Percentiles rank a stretch among this genome's conserved stretches.
phyloP scores from a whole-genome alignment of 805 yeast species.

The Suhomyces canberraensis region DNA sequence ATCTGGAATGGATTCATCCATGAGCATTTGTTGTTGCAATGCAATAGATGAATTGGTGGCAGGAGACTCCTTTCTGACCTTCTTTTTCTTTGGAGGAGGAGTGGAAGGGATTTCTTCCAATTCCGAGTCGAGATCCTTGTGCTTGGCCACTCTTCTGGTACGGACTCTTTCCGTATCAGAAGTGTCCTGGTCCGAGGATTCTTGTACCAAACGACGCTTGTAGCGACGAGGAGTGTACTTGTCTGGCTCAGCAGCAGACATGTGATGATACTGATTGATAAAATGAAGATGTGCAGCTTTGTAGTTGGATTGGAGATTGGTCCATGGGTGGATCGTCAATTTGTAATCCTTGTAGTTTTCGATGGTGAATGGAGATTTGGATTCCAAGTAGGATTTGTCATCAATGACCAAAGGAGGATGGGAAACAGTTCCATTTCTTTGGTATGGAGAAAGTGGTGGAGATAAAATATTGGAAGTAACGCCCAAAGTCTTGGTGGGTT shows the following conservation, averaged over 20 bases:
- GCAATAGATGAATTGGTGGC: constrained; percentile 29
- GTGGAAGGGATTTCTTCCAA: constrained; percentile 19
- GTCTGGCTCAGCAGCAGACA: constrained; percentile 9
- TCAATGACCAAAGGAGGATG: constrained; percentile 7
- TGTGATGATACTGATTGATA: constrained; percentile 47
- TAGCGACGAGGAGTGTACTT: constrained; percentile 9
- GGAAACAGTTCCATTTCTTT: constrained; percentile 4
- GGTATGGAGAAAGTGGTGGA: constrained; percentile 27
- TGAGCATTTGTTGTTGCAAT: constrained; percentile 45
- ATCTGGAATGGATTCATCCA: constrained; percentile 74
- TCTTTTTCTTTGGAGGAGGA: constrained; percentile 41
- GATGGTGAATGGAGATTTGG: constrained; percentile 38
- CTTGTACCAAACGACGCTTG: constrained; percentile 11
- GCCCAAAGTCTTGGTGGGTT: constrained; percentile 5
- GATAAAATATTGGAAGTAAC: constrained; percentile 18
- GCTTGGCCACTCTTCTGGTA: constrained; percentile 55
- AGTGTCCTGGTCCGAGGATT: constrained; percentile 13
- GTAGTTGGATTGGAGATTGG: constrained; percentile 41
- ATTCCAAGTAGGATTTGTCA: constrained; percentile 8
- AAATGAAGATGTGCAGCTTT: constrained; percentile 50
- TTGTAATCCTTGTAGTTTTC: constrained; percentile 45
- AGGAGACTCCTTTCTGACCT: constrained; percentile 29
- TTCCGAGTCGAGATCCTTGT: constrained; percentile 19
- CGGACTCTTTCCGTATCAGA: constrained; percentile 46
- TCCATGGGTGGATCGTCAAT: constrained; percentile 53